Evolutionary conservation across 108 stramenopile genomes (phyloP), one percentile per base, ranked within the genome.

Genomic region (Parietichytrium sp.): DNA sequence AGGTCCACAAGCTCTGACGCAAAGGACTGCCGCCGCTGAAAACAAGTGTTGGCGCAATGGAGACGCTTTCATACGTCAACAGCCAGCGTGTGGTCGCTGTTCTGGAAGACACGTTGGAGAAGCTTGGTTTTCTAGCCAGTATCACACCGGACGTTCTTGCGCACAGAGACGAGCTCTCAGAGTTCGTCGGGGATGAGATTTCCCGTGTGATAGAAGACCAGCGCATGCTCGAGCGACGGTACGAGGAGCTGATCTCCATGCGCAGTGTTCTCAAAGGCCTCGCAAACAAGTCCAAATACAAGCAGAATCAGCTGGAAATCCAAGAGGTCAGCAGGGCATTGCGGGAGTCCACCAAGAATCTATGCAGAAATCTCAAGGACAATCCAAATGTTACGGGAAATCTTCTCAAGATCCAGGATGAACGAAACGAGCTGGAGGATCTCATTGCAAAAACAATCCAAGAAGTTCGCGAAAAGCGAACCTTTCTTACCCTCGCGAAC

Each of bases 351-450:
- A 91, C 90, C 45, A 88, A 88, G 29, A 86, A 87, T 79, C 78
- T 91, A 15, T 89, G 89, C 54, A 49, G 89, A 7, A 89, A 86
- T 49, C 83, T 91, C 16, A 91, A 89, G 78, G 90, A 91, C 51
- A 91, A 88, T 79, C 90, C 90, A 18, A 90, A 91, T 55, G 88
- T 91, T 49, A 83, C 86, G 3, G 90, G 88, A 25, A 91, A 91
- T 49, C 82, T 91, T 8, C 31, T 88, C 27, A 91, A 91, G 81
- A 89, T 91, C 45, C 89, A 89, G 54, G 54, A 88, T 42, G 90
- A 91, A 82, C 51, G 90, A 25, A 83, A 72, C 26, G 85, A 87
- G 54, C 86, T 91, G n/a, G 85, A 85, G 31, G 86, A 90, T 18
- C 84, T 91, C 20, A 77, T 91, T 4, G 49, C 49, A 7, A 33